These are phyloP conservation scores for Eucalyptus regnans DNA, from an alignment of 345 rosid genomes.

Conservation along the genomic window DNA sequence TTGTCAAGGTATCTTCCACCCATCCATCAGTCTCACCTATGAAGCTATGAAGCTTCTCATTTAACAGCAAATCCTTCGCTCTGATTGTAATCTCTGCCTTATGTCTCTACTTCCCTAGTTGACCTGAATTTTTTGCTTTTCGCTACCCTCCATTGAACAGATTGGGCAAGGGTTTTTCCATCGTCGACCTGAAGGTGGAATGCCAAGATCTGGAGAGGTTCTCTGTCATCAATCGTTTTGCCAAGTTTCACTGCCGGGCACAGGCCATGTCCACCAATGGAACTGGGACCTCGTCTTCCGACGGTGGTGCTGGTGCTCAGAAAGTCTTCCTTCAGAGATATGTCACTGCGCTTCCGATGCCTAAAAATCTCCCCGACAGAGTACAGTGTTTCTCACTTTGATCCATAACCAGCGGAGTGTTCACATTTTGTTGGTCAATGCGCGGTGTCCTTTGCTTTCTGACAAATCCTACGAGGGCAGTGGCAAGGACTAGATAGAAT, in stretches of 20 bases:
- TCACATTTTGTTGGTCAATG: neutral
- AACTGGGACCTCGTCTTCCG: conserved; percentile 16
- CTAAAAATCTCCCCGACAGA: conserved; percentile 52
- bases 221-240: conserved; percentile 76
- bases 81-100: neutral
- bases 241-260: conserved; percentile 67
- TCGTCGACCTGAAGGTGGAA: conserved; percentile 52
- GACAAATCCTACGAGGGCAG: neutral
- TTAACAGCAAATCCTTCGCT: neutral
- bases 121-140: neutral
- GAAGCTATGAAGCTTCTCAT: neutral
- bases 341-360: conserved; percentile 47
- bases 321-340: conserved; percentile 53
- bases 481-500: neutral
- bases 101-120: neutral
- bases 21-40: neutral
- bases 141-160: conserved; percentile 11
- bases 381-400: conserved; percentile 67
- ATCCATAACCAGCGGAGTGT: neutral
- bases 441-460: neutral
- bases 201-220: conserved; percentile 63
- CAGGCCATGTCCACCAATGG: conserved; percentile 10
- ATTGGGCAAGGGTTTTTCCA: conserved; percentile 36
- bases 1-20: conserved; percentile 32
- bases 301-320: neutral